Base-by-base conservation (phyloP, 306 rosid species). In the Myrica gale region DNA sequence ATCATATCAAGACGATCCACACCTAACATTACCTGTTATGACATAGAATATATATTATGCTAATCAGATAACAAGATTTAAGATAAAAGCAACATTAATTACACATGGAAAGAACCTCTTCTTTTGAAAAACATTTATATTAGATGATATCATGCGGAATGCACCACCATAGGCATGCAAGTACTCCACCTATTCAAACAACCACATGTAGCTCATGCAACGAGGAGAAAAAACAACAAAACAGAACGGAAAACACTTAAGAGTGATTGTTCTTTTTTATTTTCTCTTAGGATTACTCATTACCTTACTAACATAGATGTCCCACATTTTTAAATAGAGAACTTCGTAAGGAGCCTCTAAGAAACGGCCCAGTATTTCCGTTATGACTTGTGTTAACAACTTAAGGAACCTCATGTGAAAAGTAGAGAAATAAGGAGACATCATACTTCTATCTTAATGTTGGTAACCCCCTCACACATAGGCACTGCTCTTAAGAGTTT, bases 1-100 rank as follows among this genome's bases (percentile, higher is more conserved):
- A 92, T 92, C 96, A 90, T 92, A 87, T 92, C 98, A 77, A 92
- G 98, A 50, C 98, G 94, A 79, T 92, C 98, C 50, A 92, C 98
- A 52, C 98, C 98, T 78, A 92, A 77, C 98, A 92, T 92, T 61
- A 92, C 96, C 98, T 92, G 87, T 79, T 71, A 80, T 77, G 78
- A 21, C 69, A 32, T 67, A 81, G 79, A 71, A 84, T 43, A 48
- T 50, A 47, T 12, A 63, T 47, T n/a, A 42, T 26, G 63, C 19
- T 67, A 63, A 48, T 61, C 15, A 39, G 3, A 46, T 4, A 47
- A 46, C n/a, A 56, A 54, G 55, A 71, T 67, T 61, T 12, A 84
- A 70, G 72, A 68, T 26, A 62, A 10, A 47, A 81, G 44, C n/a
- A 32, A 5, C 39, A 39, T 39, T 12, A 63, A 39, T 66, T 19